A percentile compares a stretch with the other conserved stretches of the same genome.
Conservation (phyloP, 129 eudicot genomes). For the Smallanthus sonchifolius region DNA sequence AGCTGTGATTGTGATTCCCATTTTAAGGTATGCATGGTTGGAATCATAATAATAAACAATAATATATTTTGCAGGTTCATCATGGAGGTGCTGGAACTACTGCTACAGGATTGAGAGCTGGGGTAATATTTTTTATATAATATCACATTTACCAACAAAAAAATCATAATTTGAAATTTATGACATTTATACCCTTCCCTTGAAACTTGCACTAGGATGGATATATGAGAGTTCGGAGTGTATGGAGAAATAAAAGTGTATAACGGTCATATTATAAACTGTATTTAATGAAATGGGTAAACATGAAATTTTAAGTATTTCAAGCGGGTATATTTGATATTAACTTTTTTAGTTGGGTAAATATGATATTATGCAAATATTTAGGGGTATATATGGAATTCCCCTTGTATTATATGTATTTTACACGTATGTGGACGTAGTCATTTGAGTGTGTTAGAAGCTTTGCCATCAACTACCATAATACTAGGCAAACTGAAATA, state of each 20-base stretch:
- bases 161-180: no score
- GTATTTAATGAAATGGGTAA: no score
- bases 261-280: no score
- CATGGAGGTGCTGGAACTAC: conserved; percentile 99
- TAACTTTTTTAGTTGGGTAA: no score
- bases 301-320: no score
- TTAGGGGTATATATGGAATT: no score
- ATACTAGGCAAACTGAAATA: not conserved
- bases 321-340: no score
- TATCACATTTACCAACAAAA: not conserved
- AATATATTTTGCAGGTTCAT: conserved; percentile 56
- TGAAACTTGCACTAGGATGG: no score
- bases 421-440: not conserved
- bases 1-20: not conserved
- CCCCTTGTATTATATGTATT: not conserved
- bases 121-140: conserved; percentile 45
- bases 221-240: no score
- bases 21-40: not conserved
- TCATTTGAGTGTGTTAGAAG: not conserved
- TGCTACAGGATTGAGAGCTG: conserved; percentile 89
- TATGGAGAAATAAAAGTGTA: no score
- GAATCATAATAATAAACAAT: not conserved
- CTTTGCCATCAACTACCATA: not conserved
- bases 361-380: no score
- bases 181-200: no score